Evolutionary conservation across 768 basidiomycete species (phyloP).

Genomic region (Chalciporus pseudorubinellus): DNA sequence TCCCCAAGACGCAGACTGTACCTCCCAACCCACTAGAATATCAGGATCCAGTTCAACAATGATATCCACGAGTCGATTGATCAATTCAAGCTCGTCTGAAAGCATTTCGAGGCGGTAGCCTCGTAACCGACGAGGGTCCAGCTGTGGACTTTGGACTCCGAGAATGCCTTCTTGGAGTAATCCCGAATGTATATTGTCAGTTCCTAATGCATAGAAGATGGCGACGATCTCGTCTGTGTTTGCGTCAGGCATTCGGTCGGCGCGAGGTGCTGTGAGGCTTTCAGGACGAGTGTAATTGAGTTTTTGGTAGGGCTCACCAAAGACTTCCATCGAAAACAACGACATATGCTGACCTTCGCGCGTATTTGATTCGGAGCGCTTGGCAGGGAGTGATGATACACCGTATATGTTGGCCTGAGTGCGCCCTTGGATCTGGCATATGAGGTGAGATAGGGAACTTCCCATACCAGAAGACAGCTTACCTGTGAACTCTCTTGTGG

Average conservation of each 20-base stretch:
- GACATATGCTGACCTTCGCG: constrained; percentile 76
- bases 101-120: constrained; percentile 51
- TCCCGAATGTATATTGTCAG: constrained; percentile 33
- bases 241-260: constrained; percentile 60
- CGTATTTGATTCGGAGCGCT: constrained; percentile 36
- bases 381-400: constrained; percentile 54
- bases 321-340: constrained; percentile 78
- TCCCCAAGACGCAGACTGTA: constrained; percentile 88
- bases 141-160: constrained; percentile 41
- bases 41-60: constrained; percentile 85
- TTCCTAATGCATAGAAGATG: constrained; percentile 70
- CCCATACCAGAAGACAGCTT: neutral
- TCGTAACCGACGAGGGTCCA: constrained; percentile 43
- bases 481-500: constrained; percentile 52
- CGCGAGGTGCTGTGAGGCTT: constrained; percentile 47
- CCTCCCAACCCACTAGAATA: constrained; percentile 89
- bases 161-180: constrained; percentile 48
- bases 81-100: constrained; percentile 70
- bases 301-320: constrained; percentile 51
- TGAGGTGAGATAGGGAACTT: neutral
- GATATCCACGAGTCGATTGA: constrained; percentile 74
- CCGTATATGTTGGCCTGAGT: constrained; percentile 76
- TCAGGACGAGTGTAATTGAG: neutral
- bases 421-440: constrained; percentile 63
- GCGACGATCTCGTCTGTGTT: constrained; percentile 55